Evolutionary conservation across 805 yeast genomes (phyloP), one percentile per base, ranked within the genome.

Genomic region (Crinitomyces ghanaensis): DNA sequence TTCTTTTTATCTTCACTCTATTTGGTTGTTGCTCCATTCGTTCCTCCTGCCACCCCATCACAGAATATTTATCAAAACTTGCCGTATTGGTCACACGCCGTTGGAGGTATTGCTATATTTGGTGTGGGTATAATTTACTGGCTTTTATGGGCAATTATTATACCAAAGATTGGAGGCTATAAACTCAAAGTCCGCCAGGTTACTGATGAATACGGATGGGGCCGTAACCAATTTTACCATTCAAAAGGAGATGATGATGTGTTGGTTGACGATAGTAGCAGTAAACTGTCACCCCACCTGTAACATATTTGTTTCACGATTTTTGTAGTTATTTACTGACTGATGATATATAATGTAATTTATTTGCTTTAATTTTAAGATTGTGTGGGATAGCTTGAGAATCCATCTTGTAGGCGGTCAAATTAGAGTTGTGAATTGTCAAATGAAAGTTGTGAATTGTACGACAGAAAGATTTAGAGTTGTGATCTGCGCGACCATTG

Each of bases 81-180:
- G 47, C 93, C 93, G 19, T 81, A 81, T 59, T 81, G 73, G 66
- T 65, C 75, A 36, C 86, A 79, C 53, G 75, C 84, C 51, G 91
- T 80, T 31, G 82, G 78, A n/a, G 76, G 85, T 8, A 70, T 84
- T 74, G 85, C 78, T 43, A 64, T 81, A 29, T 77, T 65, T 9
- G 51, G 74, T 31, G 88, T 83, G 41, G 57, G 57, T 6, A 44
- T 39, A n/a, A 43, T 66, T 1, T 81, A 79, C 60, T 81, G 84
- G 78, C 38, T 74, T 6, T 49, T 74, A 12, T 75, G 83, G 79
- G 64, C 74, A 26, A 57, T 57, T 37, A 31, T 75, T 1, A 53
- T 77, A 44, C 93, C 93, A 28, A 53, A 50, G 46, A 35, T 58
- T 11, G 24, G 45, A 5, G 44, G 45, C 11, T 51, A 50, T 34